Evolutionary conservation across 2,329 filamentous ascomycete species (phyloP).

Genomic region (Venturia asperata): DNA sequence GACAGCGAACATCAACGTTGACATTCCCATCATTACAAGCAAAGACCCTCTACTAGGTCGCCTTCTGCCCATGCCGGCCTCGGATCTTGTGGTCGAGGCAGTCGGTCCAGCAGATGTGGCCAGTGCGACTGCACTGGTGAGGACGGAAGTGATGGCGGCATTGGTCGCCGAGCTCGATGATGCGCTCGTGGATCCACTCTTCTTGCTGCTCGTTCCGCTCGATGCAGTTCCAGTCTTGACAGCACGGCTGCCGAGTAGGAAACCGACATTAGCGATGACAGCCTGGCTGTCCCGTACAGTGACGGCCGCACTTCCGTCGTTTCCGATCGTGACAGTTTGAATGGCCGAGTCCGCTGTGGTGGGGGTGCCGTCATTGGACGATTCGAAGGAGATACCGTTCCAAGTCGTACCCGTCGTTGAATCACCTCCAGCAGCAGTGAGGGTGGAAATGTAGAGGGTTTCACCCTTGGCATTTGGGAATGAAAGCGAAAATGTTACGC

Average conservation of each 20-base stretch:
- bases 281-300: constrained; percentile 41
- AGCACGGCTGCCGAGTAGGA: constrained; percentile 27
- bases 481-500: constrained; percentile 37
- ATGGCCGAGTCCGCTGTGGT: constrained; percentile 31
- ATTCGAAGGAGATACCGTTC: constrained; percentile 43
- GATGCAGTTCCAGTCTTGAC: constrained; percentile 7
- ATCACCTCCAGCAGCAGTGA: constrained; percentile 42
- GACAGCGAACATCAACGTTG: not conserved
- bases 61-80: not conserved
- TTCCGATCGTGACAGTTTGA: constrained; percentile 25
- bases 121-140: not conserved
- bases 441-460: constrained; percentile 41
- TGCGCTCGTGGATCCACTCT: not conserved
- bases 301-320: constrained; percentile 30
- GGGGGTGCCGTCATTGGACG: constrained; percentile 37
- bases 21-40: not conserved
- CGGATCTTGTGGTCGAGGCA: not conserved
- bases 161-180: not conserved
- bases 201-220: constrained; percentile 1
- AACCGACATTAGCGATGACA: constrained; percentile 41
- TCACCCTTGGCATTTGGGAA: constrained; percentile 37
- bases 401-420: constrained; percentile 38
- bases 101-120: constrained; percentile 3
- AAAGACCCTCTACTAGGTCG: not conserved
- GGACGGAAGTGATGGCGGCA: not conserved